phyloP scores from a whole-genome alignment of 1,284 basidiomycete species.

The Moniliophthora roreri region DNA sequence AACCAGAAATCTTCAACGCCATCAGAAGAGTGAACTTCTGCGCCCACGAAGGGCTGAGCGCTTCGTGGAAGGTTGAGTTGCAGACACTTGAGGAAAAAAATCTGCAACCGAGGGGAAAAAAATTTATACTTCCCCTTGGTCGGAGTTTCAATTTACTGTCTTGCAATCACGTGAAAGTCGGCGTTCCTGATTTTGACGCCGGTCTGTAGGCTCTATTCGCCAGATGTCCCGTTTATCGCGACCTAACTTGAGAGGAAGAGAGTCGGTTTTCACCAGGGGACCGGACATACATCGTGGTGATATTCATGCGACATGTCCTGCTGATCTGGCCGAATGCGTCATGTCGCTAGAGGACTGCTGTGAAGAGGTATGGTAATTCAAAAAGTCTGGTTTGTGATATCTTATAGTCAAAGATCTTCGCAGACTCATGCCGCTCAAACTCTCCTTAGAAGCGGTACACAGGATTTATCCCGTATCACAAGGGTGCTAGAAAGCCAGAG shows the following conservation, averaged over 20 bases:
- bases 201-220: background rate
- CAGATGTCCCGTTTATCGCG: conserved; percentile 59
- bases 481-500: conserved; percentile 64
- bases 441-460: conserved; percentile 66
- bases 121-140: background rate
- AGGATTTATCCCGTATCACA: conserved; percentile 66
- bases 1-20: conserved; percentile 59
- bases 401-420: background rate
- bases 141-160: conserved; percentile 3
- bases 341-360: conserved; percentile 73
- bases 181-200: background rate
- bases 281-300: conserved; percentile 62
- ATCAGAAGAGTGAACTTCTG: conserved; percentile 31
- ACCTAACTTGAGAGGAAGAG: conserved; percentile 55
- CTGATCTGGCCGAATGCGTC: conserved; percentile 70
- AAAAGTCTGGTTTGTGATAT: background rate
- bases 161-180: background rate
- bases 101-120: background rate
- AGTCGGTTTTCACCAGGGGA: conserved; percentile 66
- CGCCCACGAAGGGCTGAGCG: conserved; percentile 21
- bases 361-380: conserved; percentile 49
- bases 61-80: conserved; percentile 39
- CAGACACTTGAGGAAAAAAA: conserved; percentile 39
- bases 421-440: conserved; percentile 68
- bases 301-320: conserved; percentile 61